These are phyloP conservation scores for Mycena venus DNA, from an alignment of 768 basidiomycete genomes.

Conservation along the genomic window DNA sequence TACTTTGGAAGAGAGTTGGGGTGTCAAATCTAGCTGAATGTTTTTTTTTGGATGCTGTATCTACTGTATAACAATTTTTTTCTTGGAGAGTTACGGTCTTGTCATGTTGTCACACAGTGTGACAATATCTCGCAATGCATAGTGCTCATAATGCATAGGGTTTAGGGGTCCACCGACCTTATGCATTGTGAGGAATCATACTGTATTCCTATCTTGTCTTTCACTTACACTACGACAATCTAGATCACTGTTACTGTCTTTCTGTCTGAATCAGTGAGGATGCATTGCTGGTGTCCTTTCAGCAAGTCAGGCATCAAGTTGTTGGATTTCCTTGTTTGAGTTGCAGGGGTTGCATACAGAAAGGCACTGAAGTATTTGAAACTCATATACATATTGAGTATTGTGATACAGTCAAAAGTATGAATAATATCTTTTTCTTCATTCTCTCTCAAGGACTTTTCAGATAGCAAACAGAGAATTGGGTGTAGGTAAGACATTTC, in stretches of 20 bases:
- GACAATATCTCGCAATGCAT: neutral
- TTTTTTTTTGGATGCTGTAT: neutral
- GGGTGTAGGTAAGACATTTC: too few relatives aligned
- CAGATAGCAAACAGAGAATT: neutral
- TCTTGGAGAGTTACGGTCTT: neutral
- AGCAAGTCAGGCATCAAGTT: too few relatives aligned
- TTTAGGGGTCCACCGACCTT: neutral
- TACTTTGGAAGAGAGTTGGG: too few relatives aligned
- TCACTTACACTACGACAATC: too few relatives aligned
- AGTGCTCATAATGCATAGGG: neutral
- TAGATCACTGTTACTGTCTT: too few relatives aligned
- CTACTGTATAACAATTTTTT: neutral
- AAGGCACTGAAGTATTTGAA: too few relatives aligned
- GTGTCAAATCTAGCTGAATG: neutral
- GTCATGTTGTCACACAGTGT: neutral
- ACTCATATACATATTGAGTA: too few relatives aligned
- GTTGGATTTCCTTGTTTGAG: too few relatives aligned
- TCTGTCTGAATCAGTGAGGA: too few relatives aligned
- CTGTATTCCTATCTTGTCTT: too few relatives aligned
- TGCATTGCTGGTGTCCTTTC: too few relatives aligned
- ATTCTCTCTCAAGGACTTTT: neutral
- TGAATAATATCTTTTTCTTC: neutral
- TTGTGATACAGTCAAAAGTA: neutral
- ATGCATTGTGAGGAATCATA: neutral
- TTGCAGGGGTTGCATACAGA: too few relatives aligned